These are phyloP conservation scores for Fusarium luffae DNA, from an alignment of 2,329 filamentous ascomycete genomes.

Conservation along the genomic window DNA sequence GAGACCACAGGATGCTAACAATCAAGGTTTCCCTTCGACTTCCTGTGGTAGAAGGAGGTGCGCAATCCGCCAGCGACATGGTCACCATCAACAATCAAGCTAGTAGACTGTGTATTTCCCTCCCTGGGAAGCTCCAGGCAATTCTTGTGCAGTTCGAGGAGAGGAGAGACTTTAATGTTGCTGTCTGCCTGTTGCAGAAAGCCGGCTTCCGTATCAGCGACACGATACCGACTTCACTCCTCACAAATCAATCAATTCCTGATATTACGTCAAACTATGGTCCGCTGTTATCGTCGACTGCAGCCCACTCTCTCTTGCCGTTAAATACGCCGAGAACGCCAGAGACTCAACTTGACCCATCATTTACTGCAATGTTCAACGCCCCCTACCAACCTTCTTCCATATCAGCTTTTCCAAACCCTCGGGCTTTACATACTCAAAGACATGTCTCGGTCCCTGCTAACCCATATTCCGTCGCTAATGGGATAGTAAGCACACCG, in stretches of 20 bases:
- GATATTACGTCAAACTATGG: conserved; percentile 17
- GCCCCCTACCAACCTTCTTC: conserved; percentile 1
- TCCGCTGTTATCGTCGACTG: conserved; percentile 46
- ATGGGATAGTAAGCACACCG: not conserved
- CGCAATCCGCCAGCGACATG: conserved; percentile 20
- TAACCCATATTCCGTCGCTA: not conserved
- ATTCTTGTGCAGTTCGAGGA: conserved; percentile 47
- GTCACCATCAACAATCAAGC: conserved; percentile 38
- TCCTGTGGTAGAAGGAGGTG: conserved; percentile 40
- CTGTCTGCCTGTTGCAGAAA: conserved; percentile 49
- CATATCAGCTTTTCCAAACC: not conserved
- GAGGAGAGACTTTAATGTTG: conserved; percentile 49
- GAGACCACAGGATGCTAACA: not conserved
- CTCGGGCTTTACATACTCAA: conserved; percentile 8
- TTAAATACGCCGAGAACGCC: not conserved
- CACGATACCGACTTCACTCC: conserved; percentile 9
- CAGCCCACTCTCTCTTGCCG: conserved; percentile 1
- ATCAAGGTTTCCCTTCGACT: conserved; percentile 48
- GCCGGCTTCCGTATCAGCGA: conserved; percentile 46
- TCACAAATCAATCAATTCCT: not conserved
- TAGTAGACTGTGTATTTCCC: conserved; percentile 41
- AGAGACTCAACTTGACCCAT: conserved; percentile 6
- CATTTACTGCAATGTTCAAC: conserved; percentile 33
- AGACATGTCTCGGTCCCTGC: conserved; percentile 24
- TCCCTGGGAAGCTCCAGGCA: conserved; percentile 42